Base-by-base conservation (phyloP, 2,329 filamentous ascomycete species). In the Thyridium curvatum region DNA sequence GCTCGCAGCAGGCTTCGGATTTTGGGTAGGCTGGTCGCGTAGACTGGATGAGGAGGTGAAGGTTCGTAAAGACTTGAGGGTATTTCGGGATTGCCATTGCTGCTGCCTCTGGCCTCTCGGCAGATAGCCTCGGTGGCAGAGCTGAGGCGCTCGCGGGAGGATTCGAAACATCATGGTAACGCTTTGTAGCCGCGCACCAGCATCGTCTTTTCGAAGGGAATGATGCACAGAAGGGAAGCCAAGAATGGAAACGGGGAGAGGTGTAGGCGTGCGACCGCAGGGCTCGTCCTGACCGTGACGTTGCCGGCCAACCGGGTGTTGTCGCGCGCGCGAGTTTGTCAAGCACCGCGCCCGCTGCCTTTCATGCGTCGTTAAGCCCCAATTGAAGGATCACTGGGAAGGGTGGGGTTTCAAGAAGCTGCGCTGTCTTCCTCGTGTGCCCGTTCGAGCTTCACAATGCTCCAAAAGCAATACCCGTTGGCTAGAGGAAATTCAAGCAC, bases 101-200 rank as follows among this genome's bases (percentile, higher is more conserved):
- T 28, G 38, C 2, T 33, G 34, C 8, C 35, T 31, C 16, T 40
- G 41, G 33, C 28, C 32, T 30, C 32, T 31, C 14, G 39, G 26
- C 14, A 35, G 39, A 13, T 34, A 35, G 8, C 35, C 30, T 13
- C 44, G 37, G 15, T 39, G 35, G 29, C 42, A 41, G 32, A 50
- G 46, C 36, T 31, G 4, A 18, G 46, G 29, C 39, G 43, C 46
- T 18, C 47, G 37, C 8, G 41, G 32, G 15, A 50, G 31, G 33
- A 37, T 41, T 34, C 44, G 40, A 14, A 38, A 37, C 8, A 43
- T 41, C 46, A 50, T 48, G 16, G 32, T 37, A 21, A 30, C 14
- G 36, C 9, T 13, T 5, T 16, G 18, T 9, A 30, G 31, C 36
- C 16, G 36, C 29, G 9, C 8, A 8, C 31, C 30, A 10, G 18